Base-by-base conservation (phyloP, 768 basidiomycete genomes). In the Mycena haematopus region DNA sequence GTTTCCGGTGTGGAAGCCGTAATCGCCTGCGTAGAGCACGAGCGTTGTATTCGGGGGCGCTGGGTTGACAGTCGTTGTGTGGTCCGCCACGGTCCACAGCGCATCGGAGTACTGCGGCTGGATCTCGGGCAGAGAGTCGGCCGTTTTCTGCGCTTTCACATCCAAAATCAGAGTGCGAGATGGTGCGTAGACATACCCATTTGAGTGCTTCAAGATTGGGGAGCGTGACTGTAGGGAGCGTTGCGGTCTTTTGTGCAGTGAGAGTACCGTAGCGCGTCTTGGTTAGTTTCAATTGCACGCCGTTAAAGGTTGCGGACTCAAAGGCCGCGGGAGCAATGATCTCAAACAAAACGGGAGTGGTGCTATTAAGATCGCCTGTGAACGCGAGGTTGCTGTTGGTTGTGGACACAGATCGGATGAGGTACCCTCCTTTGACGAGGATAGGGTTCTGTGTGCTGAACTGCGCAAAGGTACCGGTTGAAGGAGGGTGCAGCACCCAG, bases 1-100 rank as follows among this genome's bases (percentile, higher is more conserved):
- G 63, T 80, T 83, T 2, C 83, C 83, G 2, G 79, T 83, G 69
- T 83, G 82, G 65, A 75, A 84, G 14, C 81, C 82, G 54, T 84
- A 84, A 51, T 84, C 80, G 46, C 82, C 79, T 0, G 80, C 78
- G 50, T 78, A 83, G 7, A 84, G 77, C 17, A 81, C 77, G 6
- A 79, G 76, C 27, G 80, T 68, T 1, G 82, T 83, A 2, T 67
- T 67, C 11, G 71, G 74, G 10, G 67, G 66, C 19, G 66, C 74
- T 11, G 82, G 80, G 61, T 82, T 84, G 42, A 80, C 69, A 0
- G 80, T 81, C 21, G 72, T 77, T 13, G 68, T 78, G 57, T 76
- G 77, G 64, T 80, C 60, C 14, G 82, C 82, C 7, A 74, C 72
- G 2, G 78, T 79, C 83, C 83, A 83, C 22, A 69, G 63, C 0